Conservation (phyloP, 257 asterid species). For the Solanum corneliomulleri region DNA sequence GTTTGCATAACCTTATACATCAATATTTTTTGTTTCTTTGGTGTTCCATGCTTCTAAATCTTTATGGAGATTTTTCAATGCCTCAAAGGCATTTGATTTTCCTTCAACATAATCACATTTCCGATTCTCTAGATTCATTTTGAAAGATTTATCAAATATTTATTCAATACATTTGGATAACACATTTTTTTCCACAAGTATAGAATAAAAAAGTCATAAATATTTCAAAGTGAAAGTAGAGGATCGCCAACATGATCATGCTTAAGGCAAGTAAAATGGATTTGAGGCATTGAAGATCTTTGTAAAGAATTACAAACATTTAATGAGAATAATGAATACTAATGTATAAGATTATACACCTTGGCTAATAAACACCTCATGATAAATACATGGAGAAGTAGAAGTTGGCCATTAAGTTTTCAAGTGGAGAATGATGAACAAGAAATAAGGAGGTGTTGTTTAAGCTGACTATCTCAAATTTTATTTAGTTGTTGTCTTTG, state of each 20-base stretch:
- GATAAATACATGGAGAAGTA: background rate
- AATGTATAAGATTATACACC: too few relatives aligned
- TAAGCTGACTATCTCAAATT: too few relatives aligned
- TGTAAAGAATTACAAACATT: too few relatives aligned
- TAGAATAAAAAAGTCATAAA: background rate
- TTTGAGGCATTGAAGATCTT: background rate
- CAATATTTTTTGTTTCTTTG: background rate
- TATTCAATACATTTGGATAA: background rate
- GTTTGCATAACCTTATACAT: background rate
- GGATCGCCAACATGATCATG: background rate
- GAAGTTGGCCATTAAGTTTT: too few relatives aligned
- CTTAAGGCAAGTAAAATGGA: background rate
- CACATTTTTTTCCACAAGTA: background rate
- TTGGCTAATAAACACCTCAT: too few relatives aligned
- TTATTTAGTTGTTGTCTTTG: too few relatives aligned
- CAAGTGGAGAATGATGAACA: too few relatives aligned
- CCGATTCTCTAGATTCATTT: background rate
- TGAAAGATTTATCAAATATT: background rate
- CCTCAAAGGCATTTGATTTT: background rate
- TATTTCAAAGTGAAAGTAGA: background rate
- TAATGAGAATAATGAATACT: too few relatives aligned
- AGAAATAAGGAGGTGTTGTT: too few relatives aligned
- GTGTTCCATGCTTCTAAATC: background rate
- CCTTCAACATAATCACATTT: background rate
- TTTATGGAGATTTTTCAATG: background rate